Conservation (phyloP, 805 yeast genomes). For the Yarrowia alimentaria region DNA sequence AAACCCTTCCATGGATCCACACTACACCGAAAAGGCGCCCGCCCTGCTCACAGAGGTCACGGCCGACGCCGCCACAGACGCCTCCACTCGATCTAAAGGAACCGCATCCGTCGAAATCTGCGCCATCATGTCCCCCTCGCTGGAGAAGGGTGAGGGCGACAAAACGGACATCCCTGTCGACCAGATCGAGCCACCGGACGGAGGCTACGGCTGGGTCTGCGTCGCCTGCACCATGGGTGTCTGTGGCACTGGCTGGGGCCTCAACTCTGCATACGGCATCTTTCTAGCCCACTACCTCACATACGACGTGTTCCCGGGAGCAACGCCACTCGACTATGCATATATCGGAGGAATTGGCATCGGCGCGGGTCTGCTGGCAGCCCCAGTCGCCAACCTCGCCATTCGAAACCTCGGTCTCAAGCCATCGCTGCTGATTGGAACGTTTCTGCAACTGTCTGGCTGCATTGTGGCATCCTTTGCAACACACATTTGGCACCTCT, state of each 20-base stretch:
- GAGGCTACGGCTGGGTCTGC: slow-evolving; percentile 28
- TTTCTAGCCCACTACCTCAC: slow-evolving; percentile 26
- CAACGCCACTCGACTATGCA: slow-evolving; percentile 20
- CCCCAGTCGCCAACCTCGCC: slow-evolving; percentile 19
- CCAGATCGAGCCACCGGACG: slow-evolving; percentile 21
- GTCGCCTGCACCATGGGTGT: slow-evolving; percentile 26
- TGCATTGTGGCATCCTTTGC: slow-evolving; percentile 26
- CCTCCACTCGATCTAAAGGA: not conserved
- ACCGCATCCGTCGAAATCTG: not conserved
- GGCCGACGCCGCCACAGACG: not conserved
- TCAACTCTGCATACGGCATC: slow-evolving; percentile 25
- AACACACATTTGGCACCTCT: slow-evolving; percentile 49
- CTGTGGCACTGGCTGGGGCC: slow-evolving; percentile 26
- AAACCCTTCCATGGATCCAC: too few relatives aligned
- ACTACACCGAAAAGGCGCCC: too few relatives aligned
- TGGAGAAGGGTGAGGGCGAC: not conserved
- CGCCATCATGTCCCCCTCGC: slow-evolving; percentile 4
- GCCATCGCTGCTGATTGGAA: slow-evolving; percentile 15
- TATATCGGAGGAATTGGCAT: slow-evolving; percentile 24
- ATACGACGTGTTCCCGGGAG: slow-evolving; percentile 24
- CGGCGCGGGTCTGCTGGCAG: slow-evolving; percentile 5
- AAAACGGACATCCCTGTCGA: slow-evolving; percentile 1
- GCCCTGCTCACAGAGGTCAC: too few relatives aligned
- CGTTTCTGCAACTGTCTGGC: slow-evolving; percentile 9
- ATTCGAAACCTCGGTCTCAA: slow-evolving; percentile 23